These are phyloP conservation scores for Hypoxylon sp. DNA, from an alignment of 2,329 filamentous ascomycete species.

Conservation along the genomic window DNA sequence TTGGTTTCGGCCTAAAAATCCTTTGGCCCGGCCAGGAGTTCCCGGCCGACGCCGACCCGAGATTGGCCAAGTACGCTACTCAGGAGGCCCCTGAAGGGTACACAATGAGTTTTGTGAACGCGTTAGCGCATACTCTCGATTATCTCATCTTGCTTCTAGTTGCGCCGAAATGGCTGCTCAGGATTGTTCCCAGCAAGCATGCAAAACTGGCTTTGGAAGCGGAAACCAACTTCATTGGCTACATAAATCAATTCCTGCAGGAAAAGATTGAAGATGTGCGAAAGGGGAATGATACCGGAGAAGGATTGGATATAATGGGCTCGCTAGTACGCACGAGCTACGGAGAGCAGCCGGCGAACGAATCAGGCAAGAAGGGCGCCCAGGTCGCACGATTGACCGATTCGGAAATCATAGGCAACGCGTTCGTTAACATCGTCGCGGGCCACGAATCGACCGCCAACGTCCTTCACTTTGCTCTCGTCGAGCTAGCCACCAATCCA, in stretches of 20 bases:
- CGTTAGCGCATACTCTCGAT: slow-evolving; percentile 71
- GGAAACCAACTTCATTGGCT: slow-evolving; percentile 73
- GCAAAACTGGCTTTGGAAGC: slow-evolving; percentile 66
- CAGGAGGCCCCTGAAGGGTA: slow-evolving; percentile 64
- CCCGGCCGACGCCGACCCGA: slow-evolving; percentile 58
- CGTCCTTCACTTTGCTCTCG: slow-evolving; percentile 76
- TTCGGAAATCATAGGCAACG: slow-evolving; percentile 78
- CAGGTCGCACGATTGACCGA: slow-evolving; percentile 62
- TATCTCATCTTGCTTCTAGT: slow-evolving; percentile 73
- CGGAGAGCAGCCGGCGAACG: slow-evolving; percentile 44
- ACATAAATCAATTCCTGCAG: slow-evolving; percentile 76
- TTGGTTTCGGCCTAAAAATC: slow-evolving; percentile 76
- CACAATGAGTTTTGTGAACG: slow-evolving; percentile 73
- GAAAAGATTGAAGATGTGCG: slow-evolving; percentile 65
- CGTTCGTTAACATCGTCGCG: slow-evolving; percentile 76
- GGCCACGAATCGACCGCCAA: slow-evolving; percentile 87
- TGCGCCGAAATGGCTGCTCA: slow-evolving; percentile 68
- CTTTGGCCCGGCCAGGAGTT: slow-evolving; percentile 72
- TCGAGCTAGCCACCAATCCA: slow-evolving; percentile 76
- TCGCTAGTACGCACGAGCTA: slow-evolving; percentile 62
- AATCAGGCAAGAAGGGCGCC: slow-evolving; percentile 35
- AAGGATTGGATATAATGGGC: slow-evolving; percentile 66
- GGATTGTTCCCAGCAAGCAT: slow-evolving; percentile 62
- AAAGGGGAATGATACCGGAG: slow-evolving; percentile 54
- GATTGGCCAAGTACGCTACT: slow-evolving; percentile 61